Base-by-base conservation (phyloP, 768 basidiomycete species). In the Tubosaeta sp. region DNA sequence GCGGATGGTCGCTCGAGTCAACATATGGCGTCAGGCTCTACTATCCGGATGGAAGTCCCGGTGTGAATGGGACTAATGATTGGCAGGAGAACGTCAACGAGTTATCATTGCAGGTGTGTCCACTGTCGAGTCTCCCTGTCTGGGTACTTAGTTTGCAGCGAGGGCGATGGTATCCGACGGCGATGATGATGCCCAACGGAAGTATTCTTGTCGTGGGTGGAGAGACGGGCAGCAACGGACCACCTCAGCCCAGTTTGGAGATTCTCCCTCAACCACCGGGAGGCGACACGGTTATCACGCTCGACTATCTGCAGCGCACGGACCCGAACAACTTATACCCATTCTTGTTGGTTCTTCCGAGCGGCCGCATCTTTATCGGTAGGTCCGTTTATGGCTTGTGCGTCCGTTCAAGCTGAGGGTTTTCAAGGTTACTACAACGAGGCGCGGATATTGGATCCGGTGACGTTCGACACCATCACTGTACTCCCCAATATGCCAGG, bases 251-350 rank as follows among this genome's bases (percentile, higher is more conserved):
- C 0, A 87, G 76, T 55, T 68, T 90, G 31, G 89, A 91, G 66
- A 73, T 87, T 46, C 71, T 90, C 5, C 88, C 88, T 1, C 81
- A 72, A 25, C 83, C 84, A 9, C 63, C 63, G 0, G 88, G 87
- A 2, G 87, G 84, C 16, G 71, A 75, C 46, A 88, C 86, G 0
- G 70, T 73, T 10, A 49, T 85, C 46, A 73, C 79, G 44, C 74
- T 90, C 46, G 83, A 85, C 52, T 90, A 80, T 72, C 71, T 90
- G 29, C 63, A 71, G 30, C 76, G 86, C 24, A 90, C 89, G 5
- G 84, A 90, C 59, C 89, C 89, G 1, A 82, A 87, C 60, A 90
- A 90, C 58, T 65, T 91, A 44, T 91, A 91, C 59, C 88, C 89
- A 0, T 90, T 87, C 73, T 68, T 90, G 30, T 66, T 84, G 48